phyloP scores from a whole-genome alignment of 2,329 filamentous ascomycete genomes.

The Anisogramma anomala region DNA sequence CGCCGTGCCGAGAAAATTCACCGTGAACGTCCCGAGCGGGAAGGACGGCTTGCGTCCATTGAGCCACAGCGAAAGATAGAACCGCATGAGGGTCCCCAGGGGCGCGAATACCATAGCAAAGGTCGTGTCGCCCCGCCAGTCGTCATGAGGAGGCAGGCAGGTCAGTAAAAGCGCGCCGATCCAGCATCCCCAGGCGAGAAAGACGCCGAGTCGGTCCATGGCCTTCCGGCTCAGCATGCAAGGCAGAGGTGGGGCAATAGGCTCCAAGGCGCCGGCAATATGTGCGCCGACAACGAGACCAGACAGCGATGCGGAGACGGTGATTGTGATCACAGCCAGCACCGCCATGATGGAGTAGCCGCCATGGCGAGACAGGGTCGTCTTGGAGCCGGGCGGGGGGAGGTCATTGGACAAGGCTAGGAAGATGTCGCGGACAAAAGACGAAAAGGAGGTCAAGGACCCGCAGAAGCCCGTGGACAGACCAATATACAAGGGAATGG shows the following conservation, averaged over 20 bases:
- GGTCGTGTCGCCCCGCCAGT: constrained; percentile 64
- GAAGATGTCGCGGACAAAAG: constrained; percentile 71
- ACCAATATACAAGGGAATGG: constrained; percentile 74
- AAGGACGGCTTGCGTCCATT: constrained; percentile 58
- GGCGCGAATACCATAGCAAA: constrained; percentile 79
- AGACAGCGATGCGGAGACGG: constrained; percentile 56
- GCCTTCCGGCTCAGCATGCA: constrained; percentile 44
- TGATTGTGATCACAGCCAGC: constrained; percentile 61
- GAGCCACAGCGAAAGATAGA: constrained; percentile 59
- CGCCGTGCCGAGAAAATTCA: constrained; percentile 67
- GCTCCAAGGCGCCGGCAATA: constrained; percentile 51
- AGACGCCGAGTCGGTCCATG: constrained; percentile 50
- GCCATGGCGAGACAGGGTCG: constrained; percentile 43
- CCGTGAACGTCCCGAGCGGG: constrained; percentile 74
- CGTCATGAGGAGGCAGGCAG: constrained; percentile 55
- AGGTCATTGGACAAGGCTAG: constrained; percentile 68
- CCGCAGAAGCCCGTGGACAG: constrained; percentile 61
- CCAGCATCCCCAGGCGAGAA: constrained; percentile 67
- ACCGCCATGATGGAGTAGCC: constrained; percentile 79
- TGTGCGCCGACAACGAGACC: constrained; percentile 66
- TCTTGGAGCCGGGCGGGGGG: constrained; percentile 28
- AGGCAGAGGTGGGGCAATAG: constrained; percentile 47
- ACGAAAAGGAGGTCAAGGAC: constrained; percentile 71
- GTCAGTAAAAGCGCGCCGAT: constrained; percentile 61
- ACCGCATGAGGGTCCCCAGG: constrained; percentile 62